Base-by-base conservation (phyloP, 495 filamentous ascomycete genomes). In the Hypoxylon lienhwacheense region DNA sequence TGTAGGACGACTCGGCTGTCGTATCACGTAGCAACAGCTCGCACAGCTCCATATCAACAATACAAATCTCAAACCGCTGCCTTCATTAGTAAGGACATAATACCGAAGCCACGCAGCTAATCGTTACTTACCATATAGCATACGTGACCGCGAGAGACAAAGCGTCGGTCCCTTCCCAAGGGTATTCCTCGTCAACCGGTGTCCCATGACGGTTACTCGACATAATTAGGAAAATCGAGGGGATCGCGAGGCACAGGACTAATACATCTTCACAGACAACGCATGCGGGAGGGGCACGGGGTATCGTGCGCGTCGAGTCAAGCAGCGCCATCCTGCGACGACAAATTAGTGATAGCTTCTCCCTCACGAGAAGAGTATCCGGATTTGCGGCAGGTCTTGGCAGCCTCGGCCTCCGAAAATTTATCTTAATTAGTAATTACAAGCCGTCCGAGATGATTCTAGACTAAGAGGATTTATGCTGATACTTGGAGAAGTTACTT, bases 271-370 rank as follows among this genome's bases (percentile, higher is more conserved):
- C 59, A 20, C 19, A 48, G 12, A 42, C 25, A 24, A 63, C 21
- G n/a, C 54, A 58, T 7, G 39, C 19, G 8, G 43, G 53, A 15
- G 53, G 26, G 19, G 37, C 44, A 24, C 59, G 59, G 10, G 59
- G 53, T 25, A 63, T 63, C 2, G 59, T 59, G 40, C 49, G 59
- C 5, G 59, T 58, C 5, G 59, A 53, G 39, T 63, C 59, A 17
- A 63, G 48, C 12, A 63, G 16, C 7, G 44, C 59, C 44, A 52
- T 59, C 15, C 50, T 54, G 32, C 10, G 21, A 5, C 0, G 12
- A 32, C 7, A 34, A 21, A 4, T 54, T 22, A 54, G 50, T 33
- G 3, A 39, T n/a, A 5, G 21, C 8, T 2, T 7, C 46, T 3
- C 5, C 42, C 20, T 11, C 17, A 7, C 7, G 36, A 34, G 19